Evolutionary conservation across 208 protist genomes (phyloP).

Genomic region (Vickermania ingenoplastis): DNA sequence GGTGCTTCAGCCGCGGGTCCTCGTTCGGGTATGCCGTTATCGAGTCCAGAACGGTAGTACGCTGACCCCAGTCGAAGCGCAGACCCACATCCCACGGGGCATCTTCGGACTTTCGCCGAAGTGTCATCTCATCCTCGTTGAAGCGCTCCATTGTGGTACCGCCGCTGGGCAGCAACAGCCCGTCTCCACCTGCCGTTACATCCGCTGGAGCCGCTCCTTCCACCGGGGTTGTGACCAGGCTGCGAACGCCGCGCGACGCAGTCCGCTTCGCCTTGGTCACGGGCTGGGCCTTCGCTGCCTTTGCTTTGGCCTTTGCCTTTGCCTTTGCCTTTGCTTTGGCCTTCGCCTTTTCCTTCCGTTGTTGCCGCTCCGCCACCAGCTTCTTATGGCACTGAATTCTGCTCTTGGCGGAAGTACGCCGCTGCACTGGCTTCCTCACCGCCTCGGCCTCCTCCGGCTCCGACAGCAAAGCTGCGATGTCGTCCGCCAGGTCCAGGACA

Average conservation of each 20-base stretch:
- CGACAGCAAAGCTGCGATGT: conserved; percentile 3
- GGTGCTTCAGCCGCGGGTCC: conserved; percentile 35
- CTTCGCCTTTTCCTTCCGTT: conserved; percentile 2
- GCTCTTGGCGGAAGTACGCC: conserved; percentile 19
- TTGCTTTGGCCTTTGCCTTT: too few relatives aligned
- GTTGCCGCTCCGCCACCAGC: conserved; percentile 16
- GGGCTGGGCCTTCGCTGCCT: too few relatives aligned
- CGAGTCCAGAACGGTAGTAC: conserved; percentile 44
- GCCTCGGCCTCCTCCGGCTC: background rate
- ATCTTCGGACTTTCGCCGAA: conserved; percentile 41
- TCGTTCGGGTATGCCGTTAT: conserved; percentile 30
- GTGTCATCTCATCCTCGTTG: conserved; percentile 47
- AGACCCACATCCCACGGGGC: conserved; percentile 57
- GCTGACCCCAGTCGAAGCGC: conserved; percentile 64
- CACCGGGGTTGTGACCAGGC: too few relatives aligned
- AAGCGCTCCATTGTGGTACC: conserved; percentile 50
- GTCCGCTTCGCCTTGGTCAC: too few relatives aligned
- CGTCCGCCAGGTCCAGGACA: background rate
- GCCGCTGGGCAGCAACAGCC: conserved; percentile 37
- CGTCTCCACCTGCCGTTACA: conserved; percentile 1
- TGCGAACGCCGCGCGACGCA: too few relatives aligned
- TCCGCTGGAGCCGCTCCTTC: too few relatives aligned
- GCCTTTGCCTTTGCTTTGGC: background rate
- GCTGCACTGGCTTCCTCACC: conserved; percentile 3
- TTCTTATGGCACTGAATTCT: conserved; percentile 34